Percentiles rank a stretch among this genome's conserved stretches.
phyloP scores from a whole-genome alignment of 768 basidiomycete species.

The Mycena galericulata region DNA sequence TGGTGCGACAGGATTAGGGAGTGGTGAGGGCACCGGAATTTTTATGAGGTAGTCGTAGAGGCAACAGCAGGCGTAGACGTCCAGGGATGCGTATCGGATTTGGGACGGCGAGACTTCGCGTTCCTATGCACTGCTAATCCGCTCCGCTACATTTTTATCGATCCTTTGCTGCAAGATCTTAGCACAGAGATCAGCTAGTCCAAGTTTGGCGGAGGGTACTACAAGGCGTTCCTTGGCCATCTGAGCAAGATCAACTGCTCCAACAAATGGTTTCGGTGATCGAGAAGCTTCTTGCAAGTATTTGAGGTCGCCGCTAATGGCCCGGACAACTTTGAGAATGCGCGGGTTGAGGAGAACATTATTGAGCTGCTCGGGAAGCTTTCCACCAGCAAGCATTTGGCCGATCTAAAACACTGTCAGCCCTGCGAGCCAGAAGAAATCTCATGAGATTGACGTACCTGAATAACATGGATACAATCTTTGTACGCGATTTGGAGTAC shows the following conservation, averaged over 20 bases:
- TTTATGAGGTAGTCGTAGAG: neutral
- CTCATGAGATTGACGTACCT: neutral
- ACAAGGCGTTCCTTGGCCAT: slow-evolving; percentile 39
- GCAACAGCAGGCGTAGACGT: neutral
- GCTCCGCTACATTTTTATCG: no score
- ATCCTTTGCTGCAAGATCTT: slow-evolving; percentile 39
- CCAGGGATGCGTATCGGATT: slow-evolving; percentile 5
- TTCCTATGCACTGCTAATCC: no score
- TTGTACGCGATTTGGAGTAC: slow-evolving; percentile 1
- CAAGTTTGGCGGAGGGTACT: slow-evolving; percentile 30
- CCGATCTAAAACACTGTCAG: neutral
- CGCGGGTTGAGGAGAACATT: neutral
- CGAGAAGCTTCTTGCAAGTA: slow-evolving; percentile 1
- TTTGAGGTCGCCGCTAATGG: slow-evolving; percentile 1
- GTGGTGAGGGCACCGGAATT: neutral
- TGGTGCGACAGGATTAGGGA: neutral
- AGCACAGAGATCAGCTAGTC: slow-evolving; percentile 47
- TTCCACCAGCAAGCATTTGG: neutral
- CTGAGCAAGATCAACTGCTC: slow-evolving; percentile 19
- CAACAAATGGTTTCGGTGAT: neutral
- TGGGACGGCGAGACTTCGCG: neutral
- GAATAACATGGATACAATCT: neutral
- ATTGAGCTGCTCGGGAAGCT: neutral
- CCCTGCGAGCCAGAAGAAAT: neutral
- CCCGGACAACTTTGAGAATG: neutral